These are phyloP conservation scores for maize (Zea mays) DNA, from an alignment of 176 grass and related monocot genomes.

Conservation along the genomic window DNA sequence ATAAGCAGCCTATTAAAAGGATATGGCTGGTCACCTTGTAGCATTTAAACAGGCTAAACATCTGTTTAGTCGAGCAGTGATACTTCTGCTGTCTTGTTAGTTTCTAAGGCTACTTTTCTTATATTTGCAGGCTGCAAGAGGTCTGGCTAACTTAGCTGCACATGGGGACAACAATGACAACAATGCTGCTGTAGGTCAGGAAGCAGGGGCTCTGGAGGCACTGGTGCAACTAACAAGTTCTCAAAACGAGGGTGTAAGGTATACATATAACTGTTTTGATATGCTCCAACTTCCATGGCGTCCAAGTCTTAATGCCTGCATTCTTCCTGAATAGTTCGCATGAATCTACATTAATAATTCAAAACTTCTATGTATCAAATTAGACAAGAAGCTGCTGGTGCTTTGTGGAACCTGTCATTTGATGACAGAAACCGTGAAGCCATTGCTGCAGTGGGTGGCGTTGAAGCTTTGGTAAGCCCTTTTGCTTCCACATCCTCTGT, in stretches of 20 bases:
- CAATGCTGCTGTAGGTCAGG: conserved; percentile 94
- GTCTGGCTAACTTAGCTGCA: conserved; percentile 97
- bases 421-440: conserved; percentile 99
- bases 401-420: conserved; percentile 99
- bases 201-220: conserved; percentile 95
- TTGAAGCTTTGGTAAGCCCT: conserved; percentile 81
- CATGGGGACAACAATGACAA: conserved; percentile 98
- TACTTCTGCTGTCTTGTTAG: conserved; percentile 28
- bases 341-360: conserved; percentile 30
- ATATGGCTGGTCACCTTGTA: not conserved
- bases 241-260: conserved; percentile 99
- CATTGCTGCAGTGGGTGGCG: conserved; percentile 87
- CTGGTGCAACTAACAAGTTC: conserved; percentile 91
- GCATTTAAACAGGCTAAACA: not conserved
- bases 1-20: not conserved
- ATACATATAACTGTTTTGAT: conserved; percentile 34
- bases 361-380: conserved; percentile 33
- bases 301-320: conserved; percentile 36
- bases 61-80: not conserved
- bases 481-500: not conserved
- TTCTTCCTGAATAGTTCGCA: conserved; percentile 23
- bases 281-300: not conserved
- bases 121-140: conserved; percentile 79
- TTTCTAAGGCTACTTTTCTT: conserved; percentile 34
- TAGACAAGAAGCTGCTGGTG: conserved; percentile 99